Evolutionary conservation across 2,329 filamentous ascomycete genomes (phyloP).

Genomic region (Drechslerella coelobrocha): DNA sequence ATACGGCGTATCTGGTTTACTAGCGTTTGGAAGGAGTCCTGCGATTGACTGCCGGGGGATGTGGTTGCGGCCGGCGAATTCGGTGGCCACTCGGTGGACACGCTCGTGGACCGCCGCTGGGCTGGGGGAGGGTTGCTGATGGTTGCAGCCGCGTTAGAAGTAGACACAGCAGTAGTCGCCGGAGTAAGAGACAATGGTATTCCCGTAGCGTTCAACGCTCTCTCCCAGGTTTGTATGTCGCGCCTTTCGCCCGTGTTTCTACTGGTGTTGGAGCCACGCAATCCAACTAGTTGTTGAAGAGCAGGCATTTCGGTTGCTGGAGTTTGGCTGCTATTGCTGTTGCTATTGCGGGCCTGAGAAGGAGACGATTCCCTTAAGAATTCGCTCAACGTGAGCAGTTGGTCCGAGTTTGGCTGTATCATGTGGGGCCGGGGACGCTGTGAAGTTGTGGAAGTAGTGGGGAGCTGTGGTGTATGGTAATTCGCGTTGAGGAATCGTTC

Average conservation of each 20-base stretch:
- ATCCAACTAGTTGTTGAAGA: conserved; percentile 37
- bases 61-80: conserved; percentile 19
- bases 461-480: conserved; percentile 45
- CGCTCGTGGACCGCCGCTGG: conserved; percentile 28
- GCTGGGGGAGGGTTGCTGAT: conserved; percentile 45
- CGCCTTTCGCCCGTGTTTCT: conserved; percentile 36
- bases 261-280: conserved; percentile 17
- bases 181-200: conserved; percentile 36
- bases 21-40: conserved; percentile 53
- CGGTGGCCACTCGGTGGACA: conserved; percentile 42
- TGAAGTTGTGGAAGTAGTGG: conserved; percentile 47
- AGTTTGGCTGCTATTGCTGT: conserved; percentile 17
- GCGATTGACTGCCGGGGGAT: conserved; percentile 26
- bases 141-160: conserved; percentile 41
- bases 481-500: conserved; percentile 48
- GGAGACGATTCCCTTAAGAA: conserved; percentile 52
- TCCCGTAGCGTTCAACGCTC: conserved; percentile 38
- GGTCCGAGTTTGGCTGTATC: conserved; percentile 46
- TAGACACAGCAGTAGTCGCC: conserved; percentile 38
- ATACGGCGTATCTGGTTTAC: conserved; percentile 54
- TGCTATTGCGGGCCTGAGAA: conserved; percentile 28
- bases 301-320: conserved; percentile 23
- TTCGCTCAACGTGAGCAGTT: conserved; percentile 53
- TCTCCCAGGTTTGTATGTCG: conserved; percentile 43
- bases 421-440: conserved; percentile 47